A percentile compares a stretch with the other conserved stretches of the same genome.
phyloP scores from a whole-genome alignment of 2,329 filamentous ascomycete genomes.

The Colletotrichum camelliae region DNA sequence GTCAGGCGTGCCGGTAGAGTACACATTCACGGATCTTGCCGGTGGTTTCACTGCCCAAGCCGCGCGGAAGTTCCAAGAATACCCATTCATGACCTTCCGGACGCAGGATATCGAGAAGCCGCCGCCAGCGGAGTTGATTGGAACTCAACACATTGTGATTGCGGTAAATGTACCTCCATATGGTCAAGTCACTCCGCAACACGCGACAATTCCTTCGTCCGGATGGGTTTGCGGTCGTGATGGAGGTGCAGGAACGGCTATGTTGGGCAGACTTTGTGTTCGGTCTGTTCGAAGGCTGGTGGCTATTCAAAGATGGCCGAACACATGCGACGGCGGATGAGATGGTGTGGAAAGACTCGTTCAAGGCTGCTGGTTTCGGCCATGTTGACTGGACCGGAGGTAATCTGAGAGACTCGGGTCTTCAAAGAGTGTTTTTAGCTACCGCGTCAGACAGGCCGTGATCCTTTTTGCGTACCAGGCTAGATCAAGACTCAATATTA shows the following conservation, averaged over 20 bases:
- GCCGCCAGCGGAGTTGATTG: conserved; percentile 24
- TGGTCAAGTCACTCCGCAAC: conserved; percentile 25
- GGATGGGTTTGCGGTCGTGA: conserved; percentile 37
- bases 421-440: conserved; percentile 7
- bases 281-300: conserved; percentile 44
- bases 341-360: background rate
- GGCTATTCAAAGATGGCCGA: conserved; percentile 38
- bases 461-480: background rate
- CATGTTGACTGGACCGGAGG: conserved; percentile 27
- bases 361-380: conserved; percentile 18
- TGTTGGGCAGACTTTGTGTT: conserved; percentile 39
- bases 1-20: conserved; percentile 33
- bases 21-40: conserved; percentile 46
- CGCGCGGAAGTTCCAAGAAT: conserved; percentile 25
- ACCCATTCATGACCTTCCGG: background rate
- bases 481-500: background rate
- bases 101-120: conserved; percentile 3
- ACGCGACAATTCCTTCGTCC: conserved; percentile 30
- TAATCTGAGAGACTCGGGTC: background rate
- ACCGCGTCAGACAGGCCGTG: background rate
- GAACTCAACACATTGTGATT: conserved; percentile 35
- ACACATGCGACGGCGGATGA: conserved; percentile 5
- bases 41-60: conserved; percentile 32
- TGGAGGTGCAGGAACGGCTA: conserved; percentile 36
- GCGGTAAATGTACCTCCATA: conserved; percentile 34